phyloP scores from a whole-genome alignment of 768 basidiomycete genomes.

The Megacollybia marginata region DNA sequence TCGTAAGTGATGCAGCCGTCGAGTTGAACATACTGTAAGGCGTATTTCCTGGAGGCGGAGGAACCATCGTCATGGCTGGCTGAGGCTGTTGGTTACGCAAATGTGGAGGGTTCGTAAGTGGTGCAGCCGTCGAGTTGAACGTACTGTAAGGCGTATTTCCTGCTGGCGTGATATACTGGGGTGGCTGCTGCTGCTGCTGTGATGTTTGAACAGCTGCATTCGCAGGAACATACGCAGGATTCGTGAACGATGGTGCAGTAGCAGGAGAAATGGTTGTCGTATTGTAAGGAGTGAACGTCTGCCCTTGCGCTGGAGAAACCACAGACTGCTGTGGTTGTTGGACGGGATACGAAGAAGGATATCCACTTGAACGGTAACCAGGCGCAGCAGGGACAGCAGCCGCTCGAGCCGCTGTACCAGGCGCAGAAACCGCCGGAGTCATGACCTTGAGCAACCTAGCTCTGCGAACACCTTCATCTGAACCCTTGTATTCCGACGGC shows the following conservation, averaged over 20 bases:
- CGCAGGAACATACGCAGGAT: neutral
- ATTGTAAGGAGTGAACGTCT: neutral
- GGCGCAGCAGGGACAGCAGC: slow-evolving; percentile 10
- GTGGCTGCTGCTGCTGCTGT: neutral
- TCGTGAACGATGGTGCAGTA: neutral
- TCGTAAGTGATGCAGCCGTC: slow-evolving; percentile 18
- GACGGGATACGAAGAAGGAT: slow-evolving; percentile 10
- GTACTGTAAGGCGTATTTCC: slow-evolving; percentile 19
- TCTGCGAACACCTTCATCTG: slow-evolving; percentile 28
- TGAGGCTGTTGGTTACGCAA: slow-evolving; percentile 29
- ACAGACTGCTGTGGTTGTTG: slow-evolving; percentile 9
- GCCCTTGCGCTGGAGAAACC: slow-evolving; percentile 2
- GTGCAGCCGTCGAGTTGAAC: slow-evolving; percentile 6
- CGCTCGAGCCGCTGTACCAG: slow-evolving; percentile 9
- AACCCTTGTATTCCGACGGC: slow-evolving; percentile 64
- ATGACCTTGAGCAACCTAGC: slow-evolving; percentile 30
- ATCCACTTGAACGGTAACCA: slow-evolving; percentile 7
- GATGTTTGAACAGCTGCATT: neutral
- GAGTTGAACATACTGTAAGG: slow-evolving; percentile 17
- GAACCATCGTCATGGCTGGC: slow-evolving; percentile 23
- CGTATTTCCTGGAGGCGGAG: slow-evolving; percentile 32
- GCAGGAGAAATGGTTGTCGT: neutral
- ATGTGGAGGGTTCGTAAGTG: slow-evolving; percentile 34
- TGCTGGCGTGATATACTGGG: too few species aligned
- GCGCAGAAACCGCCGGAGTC: slow-evolving; percentile 15